Evolutionary conservation across 2,329 filamentous ascomycete species (phyloP), one percentile per base, ranked within the genome.

Genomic region (Cytospora chrysosperma): DNA sequence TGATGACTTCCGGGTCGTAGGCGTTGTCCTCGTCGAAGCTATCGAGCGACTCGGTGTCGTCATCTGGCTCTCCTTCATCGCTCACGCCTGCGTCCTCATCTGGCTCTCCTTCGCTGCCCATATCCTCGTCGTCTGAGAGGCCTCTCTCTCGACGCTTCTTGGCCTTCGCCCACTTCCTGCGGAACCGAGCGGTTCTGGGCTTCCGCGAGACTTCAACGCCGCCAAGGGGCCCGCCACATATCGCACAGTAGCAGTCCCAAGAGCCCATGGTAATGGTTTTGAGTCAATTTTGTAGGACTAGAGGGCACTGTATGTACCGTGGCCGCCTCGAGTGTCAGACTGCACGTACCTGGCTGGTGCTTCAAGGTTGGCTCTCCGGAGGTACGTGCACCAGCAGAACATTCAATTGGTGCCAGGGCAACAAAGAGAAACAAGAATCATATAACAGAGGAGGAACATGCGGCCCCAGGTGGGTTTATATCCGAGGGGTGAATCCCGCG

Each of bases 1-100:
- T 49, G 28, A 62, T 10, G 55, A 62, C 26, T 9, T 47, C 55
- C 10, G 15, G 47, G 50, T 59, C 61, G 28, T 62, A 62, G 32
- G 9, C 27, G 4, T 7, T 1, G 3, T 53, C 24, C 15, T 59
- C 61, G 0, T 62, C 32, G 13, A 9, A 30, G 5, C 4, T 1
- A 9, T 26, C 26, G 1, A 21, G 27, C 3, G 28, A 37, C 13
- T 49, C 34, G n/a, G 24, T 24, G 3, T 56, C 59, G 24, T 50
- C 59, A 12, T 56, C 59, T 2, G n/a, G 19, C 6, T 52, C 54
- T 5, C 47, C 15, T 4, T 24, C 19, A 9, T 19, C 21, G 43
- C 43, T 21, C 37, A 21, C 47, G 3, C 10, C 4, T 4, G 21
- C 3, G 5, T 30, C 12, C 19, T 26, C 26, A 5, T 56, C 59